A percentile compares a stretch with the other conserved stretches of the same genome.
Conservation (phyloP, 202 grass and related monocot species). For the Dendrocalamus latiflorus region DNA sequence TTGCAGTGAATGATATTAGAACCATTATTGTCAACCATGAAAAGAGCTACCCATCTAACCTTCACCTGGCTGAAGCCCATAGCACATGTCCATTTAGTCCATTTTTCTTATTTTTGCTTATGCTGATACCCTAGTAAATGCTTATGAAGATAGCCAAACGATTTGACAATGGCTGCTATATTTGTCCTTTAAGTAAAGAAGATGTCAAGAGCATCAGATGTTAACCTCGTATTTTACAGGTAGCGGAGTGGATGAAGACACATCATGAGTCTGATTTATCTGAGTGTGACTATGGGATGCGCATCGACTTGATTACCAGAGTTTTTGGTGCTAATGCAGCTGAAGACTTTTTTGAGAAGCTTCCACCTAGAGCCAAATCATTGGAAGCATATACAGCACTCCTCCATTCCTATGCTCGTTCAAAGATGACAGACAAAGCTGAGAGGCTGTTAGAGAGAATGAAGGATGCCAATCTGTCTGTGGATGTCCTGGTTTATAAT, state of each 20-base stretch:
- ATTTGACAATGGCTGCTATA: background rate
- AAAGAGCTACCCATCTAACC: background rate
- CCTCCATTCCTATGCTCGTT: constrained; percentile 72
- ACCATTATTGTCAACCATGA: background rate
- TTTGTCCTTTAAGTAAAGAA: background rate
- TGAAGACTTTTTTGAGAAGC: constrained; percentile 79
- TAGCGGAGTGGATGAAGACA: constrained; percentile 80
- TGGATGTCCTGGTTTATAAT: constrained; percentile 55
- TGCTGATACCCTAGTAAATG: background rate
- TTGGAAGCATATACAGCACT: constrained; percentile 66
- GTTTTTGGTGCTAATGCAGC: constrained; percentile 74
- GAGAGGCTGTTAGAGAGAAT: constrained; percentile 65
- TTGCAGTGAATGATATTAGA: background rate
- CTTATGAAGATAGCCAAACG: background rate
- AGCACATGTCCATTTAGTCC: background rate
- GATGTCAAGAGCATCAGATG: background rate
- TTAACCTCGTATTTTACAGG: constrained; percentile 41
- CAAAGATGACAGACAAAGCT: constrained; percentile 74
- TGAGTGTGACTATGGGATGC: constrained; percentile 58
- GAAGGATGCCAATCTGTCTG: constrained; percentile 41
- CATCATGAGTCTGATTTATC: constrained; percentile 66
- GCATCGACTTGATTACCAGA: constrained; percentile 76
- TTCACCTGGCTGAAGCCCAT: background rate
- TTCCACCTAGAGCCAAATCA: constrained; percentile 52
- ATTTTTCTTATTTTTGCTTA: constrained; percentile 2